A percentile compares a stretch with the other conserved stretches of the same genome.
Evolutionary conservation across 2,329 filamentous ascomycete genomes (phyloP).

Genomic region (Pestalotiopsis sp.): DNA sequence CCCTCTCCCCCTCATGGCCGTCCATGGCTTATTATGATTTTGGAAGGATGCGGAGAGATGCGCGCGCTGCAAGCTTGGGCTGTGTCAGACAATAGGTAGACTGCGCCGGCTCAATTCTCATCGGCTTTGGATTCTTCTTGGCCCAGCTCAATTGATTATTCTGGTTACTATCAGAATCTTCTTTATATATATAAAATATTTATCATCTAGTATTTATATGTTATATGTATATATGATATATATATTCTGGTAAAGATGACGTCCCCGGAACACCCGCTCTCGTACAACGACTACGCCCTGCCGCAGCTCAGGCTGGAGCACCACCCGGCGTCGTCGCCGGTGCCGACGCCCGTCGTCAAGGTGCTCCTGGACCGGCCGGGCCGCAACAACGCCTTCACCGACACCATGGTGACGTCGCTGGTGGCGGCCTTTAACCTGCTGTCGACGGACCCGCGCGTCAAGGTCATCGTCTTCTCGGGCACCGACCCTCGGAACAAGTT

Average conservation of each 20-base stretch:
- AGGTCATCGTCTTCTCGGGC: constrained; percentile 57
- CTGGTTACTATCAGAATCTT: not conserved
- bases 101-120: not conserved
- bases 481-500: constrained; percentile 49
- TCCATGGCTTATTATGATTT: not conserved
- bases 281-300: constrained; percentile 45
- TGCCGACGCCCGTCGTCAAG: constrained; percentile 64
- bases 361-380: constrained; percentile 66
- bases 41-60: not conserved
- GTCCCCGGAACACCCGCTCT: constrained; percentile 23
- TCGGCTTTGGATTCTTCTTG: not conserved
- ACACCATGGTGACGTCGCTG: constrained; percentile 64
- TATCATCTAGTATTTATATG: not conserved
- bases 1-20: not conserved
- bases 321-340: constrained; percentile 50
- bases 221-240: too few species aligned
- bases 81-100: not conserved
- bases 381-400: constrained; percentile 72
- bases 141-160: not conserved
- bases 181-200: not conserved
- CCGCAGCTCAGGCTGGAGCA: constrained; percentile 51
- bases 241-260: constrained; percentile 9
- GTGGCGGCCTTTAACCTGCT: constrained; percentile 54
- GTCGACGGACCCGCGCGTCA: constrained; percentile 56
- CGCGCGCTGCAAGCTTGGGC: not conserved